Evolutionary conservation across 2,329 filamentous ascomycete genomes (phyloP).

Genomic region (Dryadomyces sulphureus): DNA sequence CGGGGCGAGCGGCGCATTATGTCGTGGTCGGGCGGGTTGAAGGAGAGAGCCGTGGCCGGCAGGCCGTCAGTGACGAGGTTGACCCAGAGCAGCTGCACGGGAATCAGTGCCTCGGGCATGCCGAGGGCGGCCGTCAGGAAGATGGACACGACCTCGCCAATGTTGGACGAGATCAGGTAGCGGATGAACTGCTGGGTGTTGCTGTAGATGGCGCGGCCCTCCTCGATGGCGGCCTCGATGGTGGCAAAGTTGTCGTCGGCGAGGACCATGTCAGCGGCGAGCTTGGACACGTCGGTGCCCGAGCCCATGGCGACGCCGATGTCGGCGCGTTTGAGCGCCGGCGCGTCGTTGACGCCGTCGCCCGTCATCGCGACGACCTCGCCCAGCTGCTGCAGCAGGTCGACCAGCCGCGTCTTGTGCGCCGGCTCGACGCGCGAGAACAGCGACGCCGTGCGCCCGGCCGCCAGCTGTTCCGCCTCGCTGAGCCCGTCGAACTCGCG

Average conservation of each 20-base stretch:
- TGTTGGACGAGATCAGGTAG: slow-evolving; percentile 97
- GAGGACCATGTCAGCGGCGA: slow-evolving; percentile 96
- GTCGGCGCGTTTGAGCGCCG: slow-evolving; percentile 94
- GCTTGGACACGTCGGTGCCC: slow-evolving; percentile 90
- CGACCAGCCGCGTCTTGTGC: slow-evolving; percentile 96
- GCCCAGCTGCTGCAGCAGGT: slow-evolving; percentile 80
- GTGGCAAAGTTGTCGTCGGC: slow-evolving; percentile 98
- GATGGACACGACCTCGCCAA: slow-evolving; percentile 97
- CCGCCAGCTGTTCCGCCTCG: slow-evolving; percentile 64
- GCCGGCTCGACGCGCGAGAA: slow-evolving; percentile 93
- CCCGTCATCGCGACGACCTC: slow-evolving; percentile 99
- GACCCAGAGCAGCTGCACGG: slow-evolving; percentile 95
- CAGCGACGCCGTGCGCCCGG: slow-evolving; percentile 71
- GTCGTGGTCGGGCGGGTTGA: slow-evolving; percentile 97
- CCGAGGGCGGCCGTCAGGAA: slow-evolving; percentile 92
- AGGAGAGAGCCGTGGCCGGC: slow-evolving; percentile 87
- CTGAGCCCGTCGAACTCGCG: slow-evolving; percentile 83
- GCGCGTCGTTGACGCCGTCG: slow-evolving; percentile 96
- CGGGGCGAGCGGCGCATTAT: slow-evolving; percentile 88
- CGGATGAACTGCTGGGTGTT: slow-evolving; percentile 99
- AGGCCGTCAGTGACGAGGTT: slow-evolving; percentile 96
- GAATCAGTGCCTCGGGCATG: slow-evolving; percentile 94
- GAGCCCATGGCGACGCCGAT: slow-evolving; percentile 99
- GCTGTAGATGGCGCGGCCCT: slow-evolving; percentile 97
- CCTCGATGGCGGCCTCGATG: slow-evolving; percentile 89